These are phyloP conservation scores for Cyamopsis tetragonoloba DNA, from an alignment of 306 rosid genomes.

Conservation along the genomic window DNA sequence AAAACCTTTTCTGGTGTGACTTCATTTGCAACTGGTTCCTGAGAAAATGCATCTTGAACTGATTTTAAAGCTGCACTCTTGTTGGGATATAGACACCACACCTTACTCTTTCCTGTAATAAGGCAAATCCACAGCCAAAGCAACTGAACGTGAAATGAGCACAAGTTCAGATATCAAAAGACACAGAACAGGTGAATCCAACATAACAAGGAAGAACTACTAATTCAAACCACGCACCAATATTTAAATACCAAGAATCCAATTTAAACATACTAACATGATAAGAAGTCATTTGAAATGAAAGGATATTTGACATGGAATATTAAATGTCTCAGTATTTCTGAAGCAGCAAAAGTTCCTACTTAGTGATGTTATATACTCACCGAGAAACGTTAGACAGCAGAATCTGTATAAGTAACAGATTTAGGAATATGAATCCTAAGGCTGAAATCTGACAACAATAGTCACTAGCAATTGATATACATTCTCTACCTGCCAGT, in stretches of 20 bases:
- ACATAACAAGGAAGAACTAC: background rate
- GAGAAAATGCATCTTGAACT: conserved; percentile 64
- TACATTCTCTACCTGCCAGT: conserved; percentile 65
- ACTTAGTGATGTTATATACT: background rate
- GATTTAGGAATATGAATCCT: background rate
- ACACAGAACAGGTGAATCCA: background rate
- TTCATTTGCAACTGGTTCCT: conserved; percentile 39
- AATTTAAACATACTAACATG: conserved; percentile 7
- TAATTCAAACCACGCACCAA: background rate
- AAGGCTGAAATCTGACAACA: background rate
- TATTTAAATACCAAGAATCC: background rate
- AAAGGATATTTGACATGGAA: conserved; percentile 1
- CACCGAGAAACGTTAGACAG: conserved; percentile 3
- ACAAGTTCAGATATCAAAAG: background rate
- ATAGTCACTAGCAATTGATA: conserved; percentile 10
- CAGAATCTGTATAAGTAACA: background rate
- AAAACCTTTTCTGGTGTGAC: conserved; percentile 39
- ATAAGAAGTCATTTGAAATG: background rate
- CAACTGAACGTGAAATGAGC: background rate
- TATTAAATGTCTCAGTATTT: background rate
- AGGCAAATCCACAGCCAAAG: conserved; percentile 12
- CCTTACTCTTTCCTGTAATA: conserved; percentile 62
- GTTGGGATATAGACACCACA: conserved; percentile 96
- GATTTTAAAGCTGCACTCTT: conserved; percentile 50
- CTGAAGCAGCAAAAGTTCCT: background rate